Evolutionary conservation across 331 rosid genomes (phyloP).

Genomic region (Rhamnella rubrinervis): DNA sequence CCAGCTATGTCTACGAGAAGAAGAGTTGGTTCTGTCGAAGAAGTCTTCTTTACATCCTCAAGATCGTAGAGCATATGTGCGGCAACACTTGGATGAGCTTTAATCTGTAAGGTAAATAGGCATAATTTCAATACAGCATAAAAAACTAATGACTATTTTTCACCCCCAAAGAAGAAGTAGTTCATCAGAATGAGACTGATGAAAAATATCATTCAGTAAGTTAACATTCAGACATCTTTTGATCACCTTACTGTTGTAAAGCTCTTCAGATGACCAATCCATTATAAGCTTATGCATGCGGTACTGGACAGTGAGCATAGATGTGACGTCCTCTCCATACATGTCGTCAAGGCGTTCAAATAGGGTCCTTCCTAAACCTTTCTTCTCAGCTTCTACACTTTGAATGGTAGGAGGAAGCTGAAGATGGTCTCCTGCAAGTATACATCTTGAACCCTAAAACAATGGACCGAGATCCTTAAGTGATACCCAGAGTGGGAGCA

Average conservation of each 20-base stretch:
- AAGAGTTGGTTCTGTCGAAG: conserved; percentile 87
- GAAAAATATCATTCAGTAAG: conserved; percentile 14
- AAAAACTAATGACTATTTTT: background rate
- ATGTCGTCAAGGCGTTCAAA: conserved; percentile 89
- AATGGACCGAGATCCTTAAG: conserved; percentile 40
- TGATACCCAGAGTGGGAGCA: conserved; percentile 1
- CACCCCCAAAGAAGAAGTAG: background rate
- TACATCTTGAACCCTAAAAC: conserved; percentile 95
- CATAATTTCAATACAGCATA: background rate
- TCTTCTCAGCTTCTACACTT: conserved; percentile 99
- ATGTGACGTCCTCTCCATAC: conserved; percentile 73
- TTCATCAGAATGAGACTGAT: conserved; percentile 9
- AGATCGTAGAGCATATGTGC: conserved; percentile 77
- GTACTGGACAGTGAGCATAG: conserved; percentile 96
- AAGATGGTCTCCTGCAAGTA: conserved; percentile 98
- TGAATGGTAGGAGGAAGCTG: conserved; percentile 99
- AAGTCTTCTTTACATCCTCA: conserved; percentile 69
- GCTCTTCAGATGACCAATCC: conserved; percentile 98
- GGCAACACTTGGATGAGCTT: conserved; percentile 92
- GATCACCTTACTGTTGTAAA: conserved; percentile 88
- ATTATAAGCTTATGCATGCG: conserved; percentile 95
- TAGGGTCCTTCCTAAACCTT: conserved; percentile 91
- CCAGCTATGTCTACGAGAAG: conserved; percentile 92
- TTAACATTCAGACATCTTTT: conserved; percentile 21
- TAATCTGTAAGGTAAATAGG: conserved; percentile 45